Evolutionary conservation across 306 rosid species (phyloP).

Genomic region (Pyrus communis): DNA sequence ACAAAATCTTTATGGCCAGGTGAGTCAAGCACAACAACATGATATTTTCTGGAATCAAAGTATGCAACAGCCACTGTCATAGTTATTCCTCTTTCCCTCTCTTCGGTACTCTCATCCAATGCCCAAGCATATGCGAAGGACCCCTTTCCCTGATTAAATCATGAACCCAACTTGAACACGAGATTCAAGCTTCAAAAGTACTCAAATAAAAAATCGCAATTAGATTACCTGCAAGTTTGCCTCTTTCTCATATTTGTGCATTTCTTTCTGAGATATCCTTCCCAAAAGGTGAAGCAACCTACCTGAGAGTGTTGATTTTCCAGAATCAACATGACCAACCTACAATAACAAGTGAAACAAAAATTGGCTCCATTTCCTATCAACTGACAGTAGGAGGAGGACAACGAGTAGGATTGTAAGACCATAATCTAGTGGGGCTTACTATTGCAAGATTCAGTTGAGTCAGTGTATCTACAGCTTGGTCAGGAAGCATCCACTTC

Average conservation of each 20-base stretch:
- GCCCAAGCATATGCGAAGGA: conserved; percentile 99
- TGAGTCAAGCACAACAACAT: conserved; percentile 91
- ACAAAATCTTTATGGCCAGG: conserved; percentile 98
- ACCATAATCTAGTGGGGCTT: conserved; percentile 11
- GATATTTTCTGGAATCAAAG: conserved; percentile 85
- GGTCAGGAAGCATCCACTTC: conserved; percentile 89
- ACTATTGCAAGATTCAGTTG: conserved; percentile 94
- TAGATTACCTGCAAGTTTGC: conserved; percentile 66
- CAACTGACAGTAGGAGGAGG: background rate
- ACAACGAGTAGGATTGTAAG: background rate
- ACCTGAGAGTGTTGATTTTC: conserved; percentile 96
- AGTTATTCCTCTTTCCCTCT: conserved; percentile 97
- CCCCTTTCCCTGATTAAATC: conserved; percentile 71
- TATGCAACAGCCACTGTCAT: conserved; percentile 98
- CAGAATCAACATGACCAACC: conserved; percentile 99
- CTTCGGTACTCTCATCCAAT: conserved; percentile 92
- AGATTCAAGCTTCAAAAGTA: conserved; percentile 15
- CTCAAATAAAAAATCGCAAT: conserved; percentile 10
- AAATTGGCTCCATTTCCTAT: background rate
- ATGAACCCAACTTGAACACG: conserved; percentile 5
- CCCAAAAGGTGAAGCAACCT: conserved; percentile 81
- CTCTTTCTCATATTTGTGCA: conserved; percentile 96
- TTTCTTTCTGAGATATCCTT: conserved; percentile 75
- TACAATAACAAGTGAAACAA: conserved; percentile 34
- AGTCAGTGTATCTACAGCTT: conserved; percentile 57